Evolutionary conservation across 768 basidiomycete genomes (phyloP), one percentile per base, ranked within the genome.

Genomic region (Harrya chromipes): DNA sequence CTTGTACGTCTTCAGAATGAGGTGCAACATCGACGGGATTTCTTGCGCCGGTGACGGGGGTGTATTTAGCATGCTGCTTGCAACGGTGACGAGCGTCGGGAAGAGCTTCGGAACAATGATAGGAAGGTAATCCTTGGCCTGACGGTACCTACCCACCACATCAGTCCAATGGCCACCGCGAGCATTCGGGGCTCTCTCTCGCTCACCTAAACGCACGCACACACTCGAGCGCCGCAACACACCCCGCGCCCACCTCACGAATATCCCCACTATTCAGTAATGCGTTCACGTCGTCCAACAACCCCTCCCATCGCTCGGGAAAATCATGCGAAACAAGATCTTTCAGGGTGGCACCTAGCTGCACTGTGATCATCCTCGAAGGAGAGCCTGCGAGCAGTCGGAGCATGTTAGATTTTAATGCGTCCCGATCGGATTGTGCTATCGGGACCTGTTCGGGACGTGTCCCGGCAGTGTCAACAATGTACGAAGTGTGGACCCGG

Each of bases 1-100:
- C 61, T 84, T 87, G 75, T 95, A 95, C 0, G 88, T 78, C 63
- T 95, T 94, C 52, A 94, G 74, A 50, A 94, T 87, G 44, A 91
- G 77, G 60, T 94, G 91, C 26, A 94, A 74, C 74, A 94, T 85
- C 1, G 83, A 78, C 1, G 90, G 90, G 44, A 87, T 85, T 50
- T 92, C 90, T 41, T 84, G 81, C 11, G 78, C 73, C 8, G 70
- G 64, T 31, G 72, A 75, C 4, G 84, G 84, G 0, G 82, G 82
- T 9, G 80, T 75, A 38, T 79, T 73, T 40, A 90, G 71, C 72
- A 94, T 81, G 55, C 82, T 75, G 0, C 75, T 72, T 16, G 85
- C 91, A 55, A 94, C 82, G n/a, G 71, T 73, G 41, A 87, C 87
- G 37, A 94, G 78, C 16, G 77, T 81, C 1, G 88, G 90, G 70